These are phyloP conservation scores for Conringia planisiliqua DNA, from an alignment of 345 rosid species.

Conservation along the genomic window DNA sequence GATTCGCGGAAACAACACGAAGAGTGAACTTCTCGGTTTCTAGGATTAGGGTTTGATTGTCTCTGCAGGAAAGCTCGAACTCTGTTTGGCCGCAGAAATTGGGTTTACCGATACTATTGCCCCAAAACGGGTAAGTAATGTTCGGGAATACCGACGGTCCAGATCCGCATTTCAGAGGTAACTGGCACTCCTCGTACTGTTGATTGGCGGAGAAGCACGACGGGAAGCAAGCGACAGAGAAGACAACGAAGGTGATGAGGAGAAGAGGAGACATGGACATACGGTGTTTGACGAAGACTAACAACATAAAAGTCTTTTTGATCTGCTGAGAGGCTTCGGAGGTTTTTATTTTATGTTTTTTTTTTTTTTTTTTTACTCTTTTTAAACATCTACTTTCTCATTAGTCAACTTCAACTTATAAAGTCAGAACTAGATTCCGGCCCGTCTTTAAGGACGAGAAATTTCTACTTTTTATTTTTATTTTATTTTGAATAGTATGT, in stretches of 20 bases:
- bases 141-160: background rate
- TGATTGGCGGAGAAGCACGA: slow-evolving; percentile 17
- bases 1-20: background rate
- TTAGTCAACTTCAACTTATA: too few relatives aligned
- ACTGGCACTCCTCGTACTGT: slow-evolving; percentile 27
- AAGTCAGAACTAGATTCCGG: too few relatives aligned
- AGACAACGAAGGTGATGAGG: background rate
- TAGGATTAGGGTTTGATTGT: background rate
- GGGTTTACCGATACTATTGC: slow-evolving; percentile 3
- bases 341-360: background rate
- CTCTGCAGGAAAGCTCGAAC: slow-evolving; percentile 38
- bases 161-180: slow-evolving; percentile 34
- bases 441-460: too few relatives aligned
- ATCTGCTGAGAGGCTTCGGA: background rate
- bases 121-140: slow-evolving; percentile 55
- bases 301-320: background rate
- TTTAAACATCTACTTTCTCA: too few relatives aligned
- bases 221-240: slow-evolving; percentile 11
- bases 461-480: too few relatives aligned
- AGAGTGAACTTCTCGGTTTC: background rate
- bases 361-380: too few relatives aligned
- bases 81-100: slow-evolving; percentile 34
- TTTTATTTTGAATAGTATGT: too few relatives aligned
- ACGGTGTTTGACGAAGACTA: background rate
- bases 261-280: slow-evolving; percentile 16